Base-by-base conservation (phyloP, 805 yeast species). In the Kuraishia molischiana region DNA sequence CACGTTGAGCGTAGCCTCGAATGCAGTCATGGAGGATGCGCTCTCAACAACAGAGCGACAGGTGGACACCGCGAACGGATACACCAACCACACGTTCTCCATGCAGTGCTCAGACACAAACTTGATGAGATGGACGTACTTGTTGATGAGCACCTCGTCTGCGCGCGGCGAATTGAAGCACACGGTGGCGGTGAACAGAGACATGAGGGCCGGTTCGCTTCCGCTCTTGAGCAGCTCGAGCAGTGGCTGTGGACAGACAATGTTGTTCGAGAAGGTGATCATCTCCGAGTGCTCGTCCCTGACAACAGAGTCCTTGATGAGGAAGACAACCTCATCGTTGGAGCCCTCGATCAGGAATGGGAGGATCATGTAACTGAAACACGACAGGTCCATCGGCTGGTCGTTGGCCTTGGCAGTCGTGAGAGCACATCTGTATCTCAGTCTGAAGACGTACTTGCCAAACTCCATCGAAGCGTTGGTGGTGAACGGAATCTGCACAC, bases 401-500 rank as follows among this genome's bases (percentile, higher is more conserved):
- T 40, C 38, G 4, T 35, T 39, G 11, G 14, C 29, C 29, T 36
- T 36, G 3, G 44, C 36, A 17, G 36, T 21, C 34, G 32, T 39
- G 6, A 43, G 4, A 10, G 41, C 62, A 33, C 66, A 69, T 22
- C 46, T 48, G 40, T 61, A 66, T 43, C 78, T 58, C 15, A 65
- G 56, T 18, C 58, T 57, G 49, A 74, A 67, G 19, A 74, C 52
- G 1, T 55, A 49, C 35, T 60, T 62, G 46, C 79, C 48, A 19
- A 72, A 61, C 1, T 56, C 59, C 24, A 73, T 49, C 0, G 84
- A 69, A 2, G 66, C 58, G 8, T 65, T 67, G 40, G 69, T 71
- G 17, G 79, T 63, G 39, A 72, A 76, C 5, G 85, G 75, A 6
- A 74, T 56, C 28, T 72, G 68, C 30, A 80, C 53, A 0, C 89